Evolutionary conservation across 2,329 filamentous ascomycete genomes (phyloP).

Genomic region (Lecanoromycetidae sp.): DNA sequence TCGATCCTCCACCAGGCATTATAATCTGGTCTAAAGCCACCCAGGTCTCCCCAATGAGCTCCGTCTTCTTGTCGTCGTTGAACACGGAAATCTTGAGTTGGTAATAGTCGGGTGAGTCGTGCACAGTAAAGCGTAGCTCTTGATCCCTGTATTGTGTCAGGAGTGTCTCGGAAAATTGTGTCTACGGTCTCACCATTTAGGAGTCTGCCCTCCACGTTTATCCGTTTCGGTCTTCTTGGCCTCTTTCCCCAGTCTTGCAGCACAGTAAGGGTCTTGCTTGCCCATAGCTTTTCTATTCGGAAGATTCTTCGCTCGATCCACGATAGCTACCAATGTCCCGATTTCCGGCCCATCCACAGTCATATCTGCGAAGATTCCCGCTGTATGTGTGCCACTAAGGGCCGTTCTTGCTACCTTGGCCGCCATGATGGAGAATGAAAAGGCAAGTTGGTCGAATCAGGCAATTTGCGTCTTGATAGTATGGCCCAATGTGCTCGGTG

Average conservation of each 20-base stretch:
- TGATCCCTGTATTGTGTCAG: conserved; percentile 60
- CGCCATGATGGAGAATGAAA: background rate
- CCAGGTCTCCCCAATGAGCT: conserved; percentile 90
- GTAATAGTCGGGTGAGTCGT: conserved; percentile 93
- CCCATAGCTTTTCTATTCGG: conserved; percentile 95
- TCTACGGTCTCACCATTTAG: conserved; percentile 62
- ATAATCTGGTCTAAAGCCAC: conserved; percentile 73
- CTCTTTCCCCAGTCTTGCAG: conserved; percentile 84
- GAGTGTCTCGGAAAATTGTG: background rate
- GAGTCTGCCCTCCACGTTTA: conserved; percentile 86
- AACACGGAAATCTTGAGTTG: conserved; percentile 92
- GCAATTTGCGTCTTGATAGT: background rate
- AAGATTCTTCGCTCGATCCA: conserved; percentile 92
- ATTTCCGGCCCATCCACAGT: conserved; percentile 85
- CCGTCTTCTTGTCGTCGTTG: conserved; percentile 96
- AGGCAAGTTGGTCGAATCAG: background rate
- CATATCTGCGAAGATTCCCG: conserved; percentile 91
- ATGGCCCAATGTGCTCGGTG: too few species aligned
- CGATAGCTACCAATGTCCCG: conserved; percentile 79
- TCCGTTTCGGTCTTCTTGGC: conserved; percentile 96
- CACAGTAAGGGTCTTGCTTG: conserved; percentile 96
- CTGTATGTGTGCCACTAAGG: conserved; percentile 50
- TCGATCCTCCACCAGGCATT: conserved; percentile 78
- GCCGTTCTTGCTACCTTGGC: conserved; percentile 13
- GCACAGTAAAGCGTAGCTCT: conserved; percentile 88